A percentile compares a stretch with the other conserved stretches of the same genome.
Conservation (phyloP, 2,329 filamentous ascomycete genomes). For the Alternaria arbusti region DNA sequence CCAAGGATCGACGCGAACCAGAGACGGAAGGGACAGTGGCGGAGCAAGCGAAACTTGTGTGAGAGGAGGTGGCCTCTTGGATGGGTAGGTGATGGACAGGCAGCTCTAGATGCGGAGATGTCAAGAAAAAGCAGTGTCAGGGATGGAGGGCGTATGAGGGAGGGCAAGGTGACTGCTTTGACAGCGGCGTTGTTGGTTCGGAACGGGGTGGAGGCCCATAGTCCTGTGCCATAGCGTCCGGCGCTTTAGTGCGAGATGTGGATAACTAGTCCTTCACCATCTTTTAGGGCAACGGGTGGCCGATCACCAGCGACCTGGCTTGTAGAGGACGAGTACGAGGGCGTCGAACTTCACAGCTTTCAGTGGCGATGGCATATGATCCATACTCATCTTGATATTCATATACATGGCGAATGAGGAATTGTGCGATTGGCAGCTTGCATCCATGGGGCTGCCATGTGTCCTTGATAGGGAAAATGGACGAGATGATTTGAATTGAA, state of each 20-base stretch:
- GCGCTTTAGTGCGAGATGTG: conserved; percentile 8
- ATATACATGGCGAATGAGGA: not conserved
- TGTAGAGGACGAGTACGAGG: not conserved
- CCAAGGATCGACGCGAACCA: conserved; percentile 13
- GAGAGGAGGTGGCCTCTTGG: not conserved
- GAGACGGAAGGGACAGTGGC: not conserved
- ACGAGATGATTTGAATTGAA: not conserved
- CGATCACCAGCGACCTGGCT: conserved; percentile 3
- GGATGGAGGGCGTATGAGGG: not conserved
- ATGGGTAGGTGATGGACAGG: not conserved
- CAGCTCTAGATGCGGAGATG: not conserved
- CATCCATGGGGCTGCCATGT: not conserved
- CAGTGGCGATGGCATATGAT: not conserved
- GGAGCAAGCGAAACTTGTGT: not conserved
- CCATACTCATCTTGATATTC: not conserved
- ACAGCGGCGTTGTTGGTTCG: conserved; percentile 12
- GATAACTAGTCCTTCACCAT: conserved; percentile 11
- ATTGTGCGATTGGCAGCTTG: not conserved
- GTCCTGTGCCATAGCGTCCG: conserved; percentile 4
- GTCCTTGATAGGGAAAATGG: not conserved
- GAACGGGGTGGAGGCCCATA: conserved; percentile 16
- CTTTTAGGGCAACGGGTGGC: conserved; percentile 17
- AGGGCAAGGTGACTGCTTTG: conserved; percentile 10
- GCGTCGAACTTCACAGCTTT: not conserved
- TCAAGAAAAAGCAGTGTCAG: conserved; percentile 2